These are phyloP conservation scores for Fraxinus sp. DNA, from an alignment of 305 asterid genomes.

Conservation along the genomic window DNA sequence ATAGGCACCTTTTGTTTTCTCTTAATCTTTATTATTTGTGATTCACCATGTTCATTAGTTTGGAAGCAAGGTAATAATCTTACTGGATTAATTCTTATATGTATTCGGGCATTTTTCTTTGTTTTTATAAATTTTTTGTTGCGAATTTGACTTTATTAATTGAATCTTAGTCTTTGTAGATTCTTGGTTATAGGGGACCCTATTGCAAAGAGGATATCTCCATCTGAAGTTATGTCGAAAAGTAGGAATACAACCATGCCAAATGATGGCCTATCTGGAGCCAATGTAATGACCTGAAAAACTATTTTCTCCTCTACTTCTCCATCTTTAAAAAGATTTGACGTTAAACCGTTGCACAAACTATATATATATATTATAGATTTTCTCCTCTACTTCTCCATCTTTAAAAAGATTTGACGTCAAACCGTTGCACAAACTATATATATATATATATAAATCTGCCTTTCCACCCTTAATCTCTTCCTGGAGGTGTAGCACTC, in stretches of 20 bases:
- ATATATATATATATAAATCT: background rate
- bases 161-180: slow-evolving; percentile 7
- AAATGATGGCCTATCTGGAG: slow-evolving; percentile 1
- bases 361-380: background rate
- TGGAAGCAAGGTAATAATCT: background rate
- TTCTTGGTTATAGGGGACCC: slow-evolving; percentile 67
- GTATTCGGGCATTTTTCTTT: background rate
- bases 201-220: slow-evolving; percentile 57
- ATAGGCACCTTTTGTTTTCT: background rate
- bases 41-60: slow-evolving; percentile 18
- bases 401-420: no score
- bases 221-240: slow-evolving; percentile 46
- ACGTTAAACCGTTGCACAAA: background rate
- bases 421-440: no score
- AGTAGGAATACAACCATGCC: slow-evolving; percentile 30
- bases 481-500: background rate
- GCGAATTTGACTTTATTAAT: background rate
- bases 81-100: background rate
- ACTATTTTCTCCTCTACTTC: background rate
- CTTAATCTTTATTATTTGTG: background rate
- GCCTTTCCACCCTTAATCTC: background rate
- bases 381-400: no score
- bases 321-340: slow-evolving; percentile 1
- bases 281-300: slow-evolving; percentile 35
- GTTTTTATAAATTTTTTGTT: background rate